phyloP scores from a whole-genome alignment of 23 red algal species.

The Gracilariopsis chorda region DNA sequence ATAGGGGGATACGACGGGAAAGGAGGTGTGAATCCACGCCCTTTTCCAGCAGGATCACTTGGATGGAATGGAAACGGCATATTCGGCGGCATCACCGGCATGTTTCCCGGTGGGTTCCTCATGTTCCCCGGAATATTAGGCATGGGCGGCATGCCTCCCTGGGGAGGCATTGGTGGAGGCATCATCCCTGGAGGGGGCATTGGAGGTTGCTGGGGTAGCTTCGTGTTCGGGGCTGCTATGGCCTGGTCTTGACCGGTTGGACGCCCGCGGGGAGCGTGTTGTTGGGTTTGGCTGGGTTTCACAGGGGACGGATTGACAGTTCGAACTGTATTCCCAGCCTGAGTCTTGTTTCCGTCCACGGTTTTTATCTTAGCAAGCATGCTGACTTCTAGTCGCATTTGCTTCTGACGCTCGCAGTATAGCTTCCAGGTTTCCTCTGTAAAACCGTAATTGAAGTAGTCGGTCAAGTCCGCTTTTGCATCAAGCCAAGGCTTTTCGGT shows the following conservation, averaged over 20 bases:
- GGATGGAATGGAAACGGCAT: background rate
- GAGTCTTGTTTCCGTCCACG: slow-evolving; percentile 33
- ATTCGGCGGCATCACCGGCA: background rate
- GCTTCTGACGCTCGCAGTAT: slow-evolving; percentile 93
- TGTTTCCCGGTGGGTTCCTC: background rate
- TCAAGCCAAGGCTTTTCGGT: slow-evolving; percentile 99
- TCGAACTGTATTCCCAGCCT: background rate
- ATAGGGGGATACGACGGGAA: background rate
- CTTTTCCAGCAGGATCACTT: background rate
- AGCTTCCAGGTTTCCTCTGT: slow-evolving; percentile 99
- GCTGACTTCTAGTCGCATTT: slow-evolving; percentile 91
- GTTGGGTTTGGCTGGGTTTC: background rate
- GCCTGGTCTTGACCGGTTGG: background rate
- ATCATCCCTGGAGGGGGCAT: background rate
- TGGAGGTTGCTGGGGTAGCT: background rate
- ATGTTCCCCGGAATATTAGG: background rate
- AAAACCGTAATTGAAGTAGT: slow-evolving; percentile 99
- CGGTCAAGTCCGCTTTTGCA: slow-evolving; percentile 76
- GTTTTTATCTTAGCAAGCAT: slow-evolving; percentile 84
- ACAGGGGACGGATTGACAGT: background rate
- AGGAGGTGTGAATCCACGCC: background rate
- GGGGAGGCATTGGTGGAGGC: background rate
- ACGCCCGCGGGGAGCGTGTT: background rate
- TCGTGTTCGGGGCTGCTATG: background rate
- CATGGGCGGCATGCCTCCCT: background rate